Base-by-base conservation (phyloP, 2,329 filamentous ascomycete species). In the Mycosphaerelloides madeirae region DNA sequence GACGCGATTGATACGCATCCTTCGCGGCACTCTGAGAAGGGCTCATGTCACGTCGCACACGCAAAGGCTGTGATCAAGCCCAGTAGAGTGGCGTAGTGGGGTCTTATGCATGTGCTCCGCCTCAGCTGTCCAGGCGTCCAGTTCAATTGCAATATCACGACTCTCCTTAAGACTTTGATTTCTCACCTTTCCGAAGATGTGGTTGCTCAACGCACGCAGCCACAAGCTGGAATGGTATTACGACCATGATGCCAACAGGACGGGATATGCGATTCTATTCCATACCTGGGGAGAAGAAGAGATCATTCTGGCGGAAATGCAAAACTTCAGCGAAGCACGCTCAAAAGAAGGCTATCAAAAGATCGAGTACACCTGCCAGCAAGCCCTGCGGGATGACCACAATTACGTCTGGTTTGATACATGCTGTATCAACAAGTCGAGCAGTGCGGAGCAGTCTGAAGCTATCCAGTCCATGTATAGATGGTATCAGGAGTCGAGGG, bases 371-470 rank as follows among this genome's bases (percentile, higher is more conserved):
- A 14, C 36, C 3, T 43, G 43, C n/a, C 9, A 31, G 20, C 47
- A 44, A 29, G 50, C 50, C 8, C 14, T 20, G 13, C 25, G 38
- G 2, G 58, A 63, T 31, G 51, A 45, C 3, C 40, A 57, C 2
- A 22, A 33, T 3, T 66, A 62, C 31, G 45, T 56, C 8, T 67
- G 65, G 65, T 50, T 66, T 6, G 65, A 67, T 48, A 66, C 62
- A 2, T 63, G 58, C 48, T 67, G 65, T 42, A 66, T 67, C 42
- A 57, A 65, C 46, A 65, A 64, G 42, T 45, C 38, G 1, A 61
- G 54, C 44, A 60, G 54, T 29, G 46, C 60, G 0, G 64, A 66
- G 52, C 50, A 66, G 2, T 57, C 59, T 2, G 60, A 65, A 33
- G 57, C 60, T 3, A 64, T 44, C 32, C 31, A 46, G 22, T 49